Conservation (phyloP, 768 basidiomycete genomes). For the Lyophyllum semitale region DNA sequence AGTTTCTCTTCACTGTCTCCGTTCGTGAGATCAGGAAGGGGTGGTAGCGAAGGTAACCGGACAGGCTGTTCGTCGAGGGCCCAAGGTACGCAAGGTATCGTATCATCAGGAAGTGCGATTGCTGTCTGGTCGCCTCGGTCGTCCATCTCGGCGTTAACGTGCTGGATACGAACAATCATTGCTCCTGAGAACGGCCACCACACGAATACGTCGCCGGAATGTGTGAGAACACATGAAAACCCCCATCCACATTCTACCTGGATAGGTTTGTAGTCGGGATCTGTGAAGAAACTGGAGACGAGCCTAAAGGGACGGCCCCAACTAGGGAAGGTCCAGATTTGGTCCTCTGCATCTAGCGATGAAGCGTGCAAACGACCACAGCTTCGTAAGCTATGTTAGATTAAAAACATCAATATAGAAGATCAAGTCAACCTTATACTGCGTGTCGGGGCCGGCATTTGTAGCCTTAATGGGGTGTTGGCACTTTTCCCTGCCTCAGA, state of each 20-base stretch:
- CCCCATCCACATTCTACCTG: constrained; percentile 84
- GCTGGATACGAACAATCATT: constrained; percentile 37
- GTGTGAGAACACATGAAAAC: constrained; percentile 74
- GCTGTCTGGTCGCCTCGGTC: constrained; percentile 36
- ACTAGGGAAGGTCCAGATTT: constrained; percentile 73
- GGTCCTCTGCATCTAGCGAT: constrained; percentile 56
- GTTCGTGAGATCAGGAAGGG: constrained; percentile 50
- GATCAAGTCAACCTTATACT: constrained; percentile 56
- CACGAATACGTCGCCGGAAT: constrained; percentile 69
- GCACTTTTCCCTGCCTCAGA: constrained; percentile 54
- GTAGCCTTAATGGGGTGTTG: constrained; percentile 54
- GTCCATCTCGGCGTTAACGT: constrained; percentile 49
- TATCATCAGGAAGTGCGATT: constrained; percentile 32
- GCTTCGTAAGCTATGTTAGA: constrained; percentile 41
- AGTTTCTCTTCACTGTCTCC: constrained; percentile 28
- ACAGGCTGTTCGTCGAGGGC: constrained; percentile 54
- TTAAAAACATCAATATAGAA: neutral
- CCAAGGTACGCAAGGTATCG: constrained; percentile 67
- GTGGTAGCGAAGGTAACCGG: constrained; percentile 59
- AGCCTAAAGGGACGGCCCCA: constrained; percentile 82
- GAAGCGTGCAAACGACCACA: constrained; percentile 78
- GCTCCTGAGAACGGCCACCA: constrained; percentile 68
- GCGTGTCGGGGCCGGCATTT: constrained; percentile 58
- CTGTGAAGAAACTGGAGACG: constrained; percentile 46
- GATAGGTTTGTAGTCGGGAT: constrained; percentile 41